Conservation (phyloP, 148 eudicot genomes). For the Vaccinium darrowii region DNA sequence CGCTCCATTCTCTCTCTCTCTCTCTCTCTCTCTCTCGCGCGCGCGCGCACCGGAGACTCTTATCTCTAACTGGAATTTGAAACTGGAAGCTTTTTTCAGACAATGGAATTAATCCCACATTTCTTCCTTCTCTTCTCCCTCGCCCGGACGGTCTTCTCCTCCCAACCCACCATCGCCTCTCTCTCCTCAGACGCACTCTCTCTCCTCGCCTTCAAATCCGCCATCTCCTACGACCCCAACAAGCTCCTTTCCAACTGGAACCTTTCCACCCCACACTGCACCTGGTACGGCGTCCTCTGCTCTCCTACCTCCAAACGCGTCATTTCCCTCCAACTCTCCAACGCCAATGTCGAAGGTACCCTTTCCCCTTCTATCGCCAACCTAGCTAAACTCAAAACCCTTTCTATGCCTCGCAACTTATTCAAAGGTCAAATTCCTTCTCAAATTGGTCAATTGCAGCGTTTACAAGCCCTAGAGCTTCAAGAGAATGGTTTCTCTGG, state of each 20-base stretch:
- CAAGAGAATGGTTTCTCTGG: slow-evolving; percentile 48
- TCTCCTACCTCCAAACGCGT: slow-evolving; percentile 27
- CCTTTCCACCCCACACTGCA: slow-evolving; percentile 19
- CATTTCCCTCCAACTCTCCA: slow-evolving; percentile 28
- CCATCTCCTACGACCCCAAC: slow-evolving; percentile 28
- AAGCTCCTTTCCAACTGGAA: slow-evolving; percentile 34
- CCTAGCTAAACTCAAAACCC: slow-evolving; percentile 34
- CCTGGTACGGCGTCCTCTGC: slow-evolving; percentile 36
- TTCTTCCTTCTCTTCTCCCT: too few relatives aligned
- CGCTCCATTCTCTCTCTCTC: not conserved
- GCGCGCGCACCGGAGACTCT: too few relatives aligned
- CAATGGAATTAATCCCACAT: too few relatives aligned
- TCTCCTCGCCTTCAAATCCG: slow-evolving; percentile 36
- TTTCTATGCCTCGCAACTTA: slow-evolving; percentile 36
- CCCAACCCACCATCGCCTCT: not conserved
- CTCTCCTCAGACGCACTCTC: slow-evolving; percentile 19
- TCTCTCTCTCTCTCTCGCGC: too few relatives aligned
- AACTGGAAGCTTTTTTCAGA: too few relatives aligned
- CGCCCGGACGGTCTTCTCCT: too few relatives aligned
- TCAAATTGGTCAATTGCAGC: slow-evolving; percentile 26
- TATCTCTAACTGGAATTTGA: too few relatives aligned
- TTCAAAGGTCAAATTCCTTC: slow-evolving; percentile 47
- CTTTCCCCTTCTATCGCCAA: slow-evolving; percentile 38
- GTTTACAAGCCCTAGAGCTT: slow-evolving; percentile 39
- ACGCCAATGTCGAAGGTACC: slow-evolving; percentile 26